Conservation (phyloP, 164 flowering plant genomes). For the Hamamelis virginiana region DNA sequence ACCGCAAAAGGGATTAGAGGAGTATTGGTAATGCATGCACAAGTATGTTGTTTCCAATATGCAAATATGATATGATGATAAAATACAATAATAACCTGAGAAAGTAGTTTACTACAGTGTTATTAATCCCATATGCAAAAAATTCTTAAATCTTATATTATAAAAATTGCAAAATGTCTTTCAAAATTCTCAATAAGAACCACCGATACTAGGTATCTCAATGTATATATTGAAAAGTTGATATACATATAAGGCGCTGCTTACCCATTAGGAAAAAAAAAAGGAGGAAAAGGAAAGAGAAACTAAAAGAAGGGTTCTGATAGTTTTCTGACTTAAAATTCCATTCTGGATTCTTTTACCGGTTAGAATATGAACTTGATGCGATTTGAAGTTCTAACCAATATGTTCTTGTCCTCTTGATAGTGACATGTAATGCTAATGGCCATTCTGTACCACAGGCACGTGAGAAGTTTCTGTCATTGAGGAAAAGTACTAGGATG, state of each 20-base stretch:
- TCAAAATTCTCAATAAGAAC: no score
- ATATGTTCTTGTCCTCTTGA: not conserved
- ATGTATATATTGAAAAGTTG: no score
- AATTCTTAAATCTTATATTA: no score
- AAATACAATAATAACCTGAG: no score
- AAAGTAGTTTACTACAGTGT: no score
- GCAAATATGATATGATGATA: no score
- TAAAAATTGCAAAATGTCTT: no score
- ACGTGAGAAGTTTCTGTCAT: slow-evolving; percentile 65
- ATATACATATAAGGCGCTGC: not conserved
- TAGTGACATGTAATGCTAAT: slow-evolving; percentile 1
- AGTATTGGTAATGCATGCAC: no score
- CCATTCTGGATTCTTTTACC: not conserved
- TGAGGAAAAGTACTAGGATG: slow-evolving; percentile 58
- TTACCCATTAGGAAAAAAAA: not conserved
- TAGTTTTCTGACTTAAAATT: not conserved
- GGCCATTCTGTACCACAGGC: slow-evolving; percentile 36
- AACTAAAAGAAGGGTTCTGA: not conserved
- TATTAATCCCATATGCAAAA: no score
- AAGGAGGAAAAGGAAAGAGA: not conserved
- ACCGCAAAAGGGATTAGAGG: no score
- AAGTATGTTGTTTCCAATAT: no score
- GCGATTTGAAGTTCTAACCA: not conserved
- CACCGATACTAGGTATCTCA: no score
- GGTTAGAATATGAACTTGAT: not conserved